A percentile compares a stretch with the other conserved stretches of the same genome.
phyloP scores from a whole-genome alignment of 148 eudicot species.

The Nepenthes mirabilis region DNA sequence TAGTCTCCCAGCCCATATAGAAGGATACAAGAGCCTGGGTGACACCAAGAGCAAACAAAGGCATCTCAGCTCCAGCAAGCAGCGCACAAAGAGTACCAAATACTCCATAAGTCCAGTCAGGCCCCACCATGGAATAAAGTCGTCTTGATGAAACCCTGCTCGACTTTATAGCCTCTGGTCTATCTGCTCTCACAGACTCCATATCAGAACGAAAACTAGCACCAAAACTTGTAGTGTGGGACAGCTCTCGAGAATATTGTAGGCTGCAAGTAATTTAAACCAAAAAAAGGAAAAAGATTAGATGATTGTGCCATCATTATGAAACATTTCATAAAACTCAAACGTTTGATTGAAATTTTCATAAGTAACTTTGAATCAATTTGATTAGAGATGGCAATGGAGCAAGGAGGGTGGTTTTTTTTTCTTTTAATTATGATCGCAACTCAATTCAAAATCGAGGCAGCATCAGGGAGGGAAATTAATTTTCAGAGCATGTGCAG shows the following conservation, averaged over 20 bases:
- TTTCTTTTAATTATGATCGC: no score
- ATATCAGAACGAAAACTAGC: slow-evolving; percentile 80
- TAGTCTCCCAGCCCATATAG: slow-evolving; percentile 93
- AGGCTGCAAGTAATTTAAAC: slow-evolving; percentile 28
- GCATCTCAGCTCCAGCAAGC: slow-evolving; percentile 76
- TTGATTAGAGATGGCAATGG: no score
- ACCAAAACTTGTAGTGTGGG: slow-evolving; percentile 57
- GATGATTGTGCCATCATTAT: no score
- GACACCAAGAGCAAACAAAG: slow-evolving; percentile 92
- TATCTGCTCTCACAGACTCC: slow-evolving; percentile 48
- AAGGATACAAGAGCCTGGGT: slow-evolving; percentile 89
- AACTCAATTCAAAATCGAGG: no score
- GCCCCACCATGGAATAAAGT: slow-evolving; percentile 69
- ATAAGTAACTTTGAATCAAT: background rate
- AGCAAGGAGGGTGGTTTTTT: no score
- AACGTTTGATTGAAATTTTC: background rate
- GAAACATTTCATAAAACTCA: background rate
- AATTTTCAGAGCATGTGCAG: no score
- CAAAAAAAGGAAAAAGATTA: background rate
- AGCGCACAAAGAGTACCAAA: slow-evolving; percentile 67
- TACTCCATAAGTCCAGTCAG: slow-evolving; percentile 78
- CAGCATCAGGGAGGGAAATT: no score
- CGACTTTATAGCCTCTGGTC: slow-evolving; percentile 21
- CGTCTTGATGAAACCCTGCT: slow-evolving; percentile 45
- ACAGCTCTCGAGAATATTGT: slow-evolving; percentile 58